phyloP scores from a whole-genome alignment of 2,329 filamentous ascomycete species.

The Cladosporium sp. region DNA sequence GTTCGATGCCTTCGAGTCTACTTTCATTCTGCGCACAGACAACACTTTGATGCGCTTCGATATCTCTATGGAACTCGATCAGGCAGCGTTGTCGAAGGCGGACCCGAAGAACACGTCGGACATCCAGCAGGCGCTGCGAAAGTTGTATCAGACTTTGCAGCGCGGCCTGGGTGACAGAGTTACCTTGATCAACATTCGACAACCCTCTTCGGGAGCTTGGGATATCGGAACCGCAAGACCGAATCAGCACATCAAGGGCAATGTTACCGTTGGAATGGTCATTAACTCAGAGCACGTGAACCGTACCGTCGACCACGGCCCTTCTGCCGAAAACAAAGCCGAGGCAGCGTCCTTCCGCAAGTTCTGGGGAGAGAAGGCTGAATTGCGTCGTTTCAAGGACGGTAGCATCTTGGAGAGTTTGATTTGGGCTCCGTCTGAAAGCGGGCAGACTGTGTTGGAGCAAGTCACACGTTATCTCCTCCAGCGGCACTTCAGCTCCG shows the following conservation, averaged over 20 bases:
- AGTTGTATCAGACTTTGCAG: conserved; percentile 60
- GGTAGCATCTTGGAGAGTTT: conserved; percentile 90
- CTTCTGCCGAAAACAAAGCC: conserved; percentile 76
- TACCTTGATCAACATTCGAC: conserved; percentile 53
- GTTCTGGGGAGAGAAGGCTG: conserved; percentile 93
- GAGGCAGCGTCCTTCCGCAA: conserved; percentile 75
- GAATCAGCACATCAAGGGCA: conserved; percentile 24
- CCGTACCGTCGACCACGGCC: conserved; percentile 81
- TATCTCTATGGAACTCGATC: conserved; percentile 40
- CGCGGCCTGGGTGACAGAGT: conserved; percentile 72
- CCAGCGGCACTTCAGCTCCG: conserved; percentile 60
- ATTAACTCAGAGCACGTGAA: conserved; percentile 68
- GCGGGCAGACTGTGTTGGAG: conserved; percentile 61
- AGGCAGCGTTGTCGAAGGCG: conserved; percentile 25
- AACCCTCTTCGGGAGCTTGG: conserved; percentile 30
- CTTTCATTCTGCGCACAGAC: conserved; percentile 66
- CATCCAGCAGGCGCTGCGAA: conserved; percentile 32
- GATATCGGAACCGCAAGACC: conserved; percentile 29
- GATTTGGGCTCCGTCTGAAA: conserved; percentile 66
- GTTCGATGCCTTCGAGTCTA: conserved; percentile 75
- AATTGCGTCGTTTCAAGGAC: conserved; percentile 90
- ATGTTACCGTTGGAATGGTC: conserved; percentile 61
- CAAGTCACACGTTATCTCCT: conserved; percentile 75
- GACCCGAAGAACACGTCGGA: conserved; percentile 24
- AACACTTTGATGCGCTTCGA: conserved; percentile 53